A percentile compares a stretch with the other conserved stretches of the same genome.
These are phyloP conservation scores for Oxytropis ochrocephala DNA, from an alignment of 306 rosid genomes.

Conservation along the genomic window DNA sequence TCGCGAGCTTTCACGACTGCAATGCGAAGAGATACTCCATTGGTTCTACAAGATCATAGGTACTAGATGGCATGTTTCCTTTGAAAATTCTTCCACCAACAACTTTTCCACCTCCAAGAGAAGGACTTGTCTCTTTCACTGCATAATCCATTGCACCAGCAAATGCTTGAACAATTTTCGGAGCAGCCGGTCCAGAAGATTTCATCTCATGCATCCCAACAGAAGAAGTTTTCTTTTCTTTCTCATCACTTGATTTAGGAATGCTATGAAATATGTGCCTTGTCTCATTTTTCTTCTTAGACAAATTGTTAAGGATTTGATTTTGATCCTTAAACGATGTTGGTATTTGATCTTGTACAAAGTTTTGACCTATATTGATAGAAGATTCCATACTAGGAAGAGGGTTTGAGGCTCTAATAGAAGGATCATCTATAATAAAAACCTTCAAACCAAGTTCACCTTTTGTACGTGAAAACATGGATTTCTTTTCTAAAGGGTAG, in stretches of 20 bases:
- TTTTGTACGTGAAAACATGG: conserved; percentile 48
- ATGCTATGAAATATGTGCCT: conserved; percentile 55
- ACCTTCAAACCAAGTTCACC: conserved; percentile 97
- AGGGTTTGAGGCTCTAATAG: conserved; percentile 57
- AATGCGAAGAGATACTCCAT: conserved; percentile 71
- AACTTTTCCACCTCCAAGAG: conserved; percentile 80
- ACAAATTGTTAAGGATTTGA: conserved; percentile 26
- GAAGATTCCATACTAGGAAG: conserved; percentile 61
- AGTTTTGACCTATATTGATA: conserved; percentile 11
- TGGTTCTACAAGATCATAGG: conserved; percentile 84
- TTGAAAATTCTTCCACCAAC: conserved; percentile 62
- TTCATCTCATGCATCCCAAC: conserved; percentile 58
- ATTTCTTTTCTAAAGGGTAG: conserved; percentile 76
- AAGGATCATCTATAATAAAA: conserved; percentile 65
- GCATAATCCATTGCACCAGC: conserved; percentile 50
- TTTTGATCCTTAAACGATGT: conserved; percentile 24
- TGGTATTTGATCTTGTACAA: conserved; percentile 28
- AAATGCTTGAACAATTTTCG: conserved; percentile 34
- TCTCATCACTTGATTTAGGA: conserved; percentile 36
- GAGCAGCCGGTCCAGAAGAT: conserved; percentile 40
- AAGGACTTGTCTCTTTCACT: conserved; percentile 77
- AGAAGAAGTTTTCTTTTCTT: conserved; percentile 25
- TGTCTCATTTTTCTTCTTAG: conserved; percentile 41
- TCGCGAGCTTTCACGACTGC: conserved; percentile 91
- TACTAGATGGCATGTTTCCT: conserved; percentile 38